Percentiles rank a stretch among this genome's conserved stretches.
phyloP scores from a whole-genome alignment of 192 early-diverging fungal species.

The Gaertneriomyces semiglobifer region DNA sequence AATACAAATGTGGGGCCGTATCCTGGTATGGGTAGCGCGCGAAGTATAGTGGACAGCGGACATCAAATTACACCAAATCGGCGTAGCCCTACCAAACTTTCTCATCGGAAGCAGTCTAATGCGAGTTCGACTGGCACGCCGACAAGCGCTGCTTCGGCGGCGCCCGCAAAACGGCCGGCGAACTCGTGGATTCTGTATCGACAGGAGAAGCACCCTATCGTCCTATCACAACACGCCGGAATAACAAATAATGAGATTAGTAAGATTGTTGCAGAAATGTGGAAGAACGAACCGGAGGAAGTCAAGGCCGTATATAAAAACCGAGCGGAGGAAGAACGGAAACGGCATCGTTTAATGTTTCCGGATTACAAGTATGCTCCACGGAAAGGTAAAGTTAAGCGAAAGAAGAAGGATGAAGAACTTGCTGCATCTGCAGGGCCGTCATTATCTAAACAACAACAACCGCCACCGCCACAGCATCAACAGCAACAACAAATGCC shows the following conservation, averaged over 20 bases:
- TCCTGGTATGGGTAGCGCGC: too few relatives aligned
- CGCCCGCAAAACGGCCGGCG: constrained; percentile 34
- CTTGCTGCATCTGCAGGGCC: constrained; percentile 5
- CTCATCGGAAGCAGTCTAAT: background rate
- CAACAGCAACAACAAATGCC: background rate
- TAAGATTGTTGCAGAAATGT: constrained; percentile 58
- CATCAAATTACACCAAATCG: too few relatives aligned
- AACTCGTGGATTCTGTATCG: constrained; percentile 61
- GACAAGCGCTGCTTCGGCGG: background rate
- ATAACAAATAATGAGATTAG: constrained; percentile 55
- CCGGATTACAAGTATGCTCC: constrained; percentile 63
- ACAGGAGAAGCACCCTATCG: constrained; percentile 52
- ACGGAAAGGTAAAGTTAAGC: constrained; percentile 41
- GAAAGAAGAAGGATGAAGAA: constrained; percentile 9
- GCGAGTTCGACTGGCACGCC: constrained; percentile 2
- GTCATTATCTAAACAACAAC: background rate
- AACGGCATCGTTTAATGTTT: constrained; percentile 47
- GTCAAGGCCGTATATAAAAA: constrained; percentile 47
- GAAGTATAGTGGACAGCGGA: too few relatives aligned
- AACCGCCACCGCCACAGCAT: background rate
- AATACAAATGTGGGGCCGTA: too few relatives aligned
- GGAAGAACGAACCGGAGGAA: constrained; percentile 50
- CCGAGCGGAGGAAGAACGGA: constrained; percentile 51
- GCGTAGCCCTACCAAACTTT: background rate
- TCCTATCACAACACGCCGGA: constrained; percentile 41